phyloP scores from a whole-genome alignment of 2,329 filamentous ascomycete species.

The Trichoderma asperellum region DNA sequence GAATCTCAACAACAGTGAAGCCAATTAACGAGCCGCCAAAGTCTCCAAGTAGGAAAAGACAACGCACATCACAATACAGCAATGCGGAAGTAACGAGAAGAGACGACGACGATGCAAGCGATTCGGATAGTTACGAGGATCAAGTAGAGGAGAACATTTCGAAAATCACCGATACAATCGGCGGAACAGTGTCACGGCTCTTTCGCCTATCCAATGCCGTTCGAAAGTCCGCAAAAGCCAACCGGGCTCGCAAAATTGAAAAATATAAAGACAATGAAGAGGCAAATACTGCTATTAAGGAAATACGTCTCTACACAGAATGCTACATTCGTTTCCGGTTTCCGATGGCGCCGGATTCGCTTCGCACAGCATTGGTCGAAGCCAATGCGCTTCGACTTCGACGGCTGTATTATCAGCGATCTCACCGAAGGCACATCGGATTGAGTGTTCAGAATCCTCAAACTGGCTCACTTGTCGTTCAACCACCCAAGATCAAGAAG shows the following conservation, averaged over 20 bases:
- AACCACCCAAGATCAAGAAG: conserved; percentile 5
- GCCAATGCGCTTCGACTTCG: conserved; percentile 16
- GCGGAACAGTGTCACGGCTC: conserved; percentile 14
- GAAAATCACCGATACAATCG: conserved; percentile 9
- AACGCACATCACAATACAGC: neutral
- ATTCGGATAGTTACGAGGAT: neutral
- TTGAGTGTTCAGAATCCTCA: conserved; percentile 10
- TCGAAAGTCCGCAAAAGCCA: conserved; percentile 14
- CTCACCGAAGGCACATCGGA: conserved; percentile 7
- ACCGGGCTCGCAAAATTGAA: neutral
- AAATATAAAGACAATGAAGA: conserved; percentile 1
- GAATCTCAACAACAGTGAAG: conserved; percentile 1
- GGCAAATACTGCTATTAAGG: neutral
- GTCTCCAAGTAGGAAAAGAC: conserved; percentile 1
- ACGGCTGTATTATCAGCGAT: conserved; percentile 17
- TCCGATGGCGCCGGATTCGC: conserved; percentile 10
- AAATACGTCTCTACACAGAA: neutral
- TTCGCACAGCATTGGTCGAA: conserved; percentile 1
- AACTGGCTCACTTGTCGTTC: neutral
- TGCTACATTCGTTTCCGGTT: neutral
- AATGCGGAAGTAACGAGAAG: neutral
- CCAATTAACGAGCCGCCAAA: conserved; percentile 7
- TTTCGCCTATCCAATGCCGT: conserved; percentile 17
- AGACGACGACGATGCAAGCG: conserved; percentile 11
- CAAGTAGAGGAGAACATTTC: conserved; percentile 2